Base-by-base conservation (phyloP, 148 eudicot genomes). In the Suaeda aralocaspica region DNA sequence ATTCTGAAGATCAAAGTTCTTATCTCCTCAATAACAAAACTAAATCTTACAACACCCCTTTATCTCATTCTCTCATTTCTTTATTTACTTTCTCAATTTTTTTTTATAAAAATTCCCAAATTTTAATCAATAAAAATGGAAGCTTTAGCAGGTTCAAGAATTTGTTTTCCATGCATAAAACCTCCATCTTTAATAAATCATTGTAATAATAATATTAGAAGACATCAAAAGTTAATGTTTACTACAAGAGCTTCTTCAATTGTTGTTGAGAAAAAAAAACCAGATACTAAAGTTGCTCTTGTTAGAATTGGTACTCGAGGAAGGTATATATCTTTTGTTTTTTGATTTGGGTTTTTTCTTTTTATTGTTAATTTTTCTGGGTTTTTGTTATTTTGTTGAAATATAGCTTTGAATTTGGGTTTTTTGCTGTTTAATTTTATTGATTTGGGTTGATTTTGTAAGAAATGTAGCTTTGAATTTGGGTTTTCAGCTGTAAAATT, bases 241-340 rank as follows among this genome's bases (percentile, higher is more conserved):
- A 76, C 82, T 3, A 80, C 77, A 78, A 88, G n/a, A n/a, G n/a
- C n/a, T n/a, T n/a, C 92, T 41, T 89, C 94, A 21, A 60, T 88
- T 67, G 90, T 92, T 10, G 82, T 80, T 41, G 87, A 90, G 75
- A 82, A 83, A 68, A 67, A 84, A 71, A 63, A 78, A 22, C 69
- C 81, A 44, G 74, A 76, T 60, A 49, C 81, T 13, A 88, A 84
- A 67, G 74, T 89, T 58, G 89, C 98, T 16, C 82, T 93, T 22
- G 62, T 93, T 44, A 78, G 95, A 72, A 90, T 93, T 64, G 98
- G 98, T 45, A 93, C 98, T 42, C 68, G 98, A 67, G 98, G 98
- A 78, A 93, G 96, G 98, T 93, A 79, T 70, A n/a, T 25, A n/a
- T 26, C n/a, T 76, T 30, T 50, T 34, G 34, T 0, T 29, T 53